Evolutionary conservation across 2,329 filamentous ascomycete genomes (phyloP), one percentile per base, ranked within the genome.

Genomic region (Zymoseptoria passerinii): DNA sequence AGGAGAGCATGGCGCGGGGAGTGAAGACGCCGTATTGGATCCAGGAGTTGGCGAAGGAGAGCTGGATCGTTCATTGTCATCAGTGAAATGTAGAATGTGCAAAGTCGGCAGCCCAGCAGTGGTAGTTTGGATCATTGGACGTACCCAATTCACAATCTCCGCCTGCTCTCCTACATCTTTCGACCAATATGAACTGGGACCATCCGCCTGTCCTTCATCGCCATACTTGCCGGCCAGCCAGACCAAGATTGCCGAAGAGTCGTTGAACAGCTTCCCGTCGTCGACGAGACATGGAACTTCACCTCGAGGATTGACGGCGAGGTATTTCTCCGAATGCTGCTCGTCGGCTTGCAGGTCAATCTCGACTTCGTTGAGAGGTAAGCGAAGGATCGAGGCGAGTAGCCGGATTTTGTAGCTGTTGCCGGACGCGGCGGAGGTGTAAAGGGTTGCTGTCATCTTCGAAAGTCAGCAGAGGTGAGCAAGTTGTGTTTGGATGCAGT

Each of bases 1-100:
- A 66, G 13, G 59, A 58, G 54, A 66, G 57, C 28, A 66, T 63
- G 54, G 64, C 65, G 23, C 64, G 59, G 23, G 59, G 61, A 23
- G 62, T 66, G 53, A 58, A 60, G n/a, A 62, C 58, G 55, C 58
- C 58, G 48, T 54, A 57, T 50, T 57, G 58, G 44, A 57, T 49
- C 54, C 58, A 59, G 50, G 20, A 35, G 44, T 57, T 57, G 8
- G 58, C 58, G 50, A 59, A 53, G 35, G 58, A 48, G 44, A 59
- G 54, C 58, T 59, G n/a, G 3, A 13, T 35, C 23, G 16, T 29
- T 53, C n/a, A n/a, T n/a, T n/a, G n/a, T n/a, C n/a, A n/a, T n/a
- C n/a, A n/a, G n/a, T n/a, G n/a, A n/a, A n/a, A n/a, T n/a, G n/a
- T n/a, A n/a, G n/a, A n/a, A n/a, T n/a, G n/a, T n/a, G n/a, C n/a